Evolutionary conservation across 805 yeast genomes (phyloP).

Genomic region (Pichia nakasei): DNA sequence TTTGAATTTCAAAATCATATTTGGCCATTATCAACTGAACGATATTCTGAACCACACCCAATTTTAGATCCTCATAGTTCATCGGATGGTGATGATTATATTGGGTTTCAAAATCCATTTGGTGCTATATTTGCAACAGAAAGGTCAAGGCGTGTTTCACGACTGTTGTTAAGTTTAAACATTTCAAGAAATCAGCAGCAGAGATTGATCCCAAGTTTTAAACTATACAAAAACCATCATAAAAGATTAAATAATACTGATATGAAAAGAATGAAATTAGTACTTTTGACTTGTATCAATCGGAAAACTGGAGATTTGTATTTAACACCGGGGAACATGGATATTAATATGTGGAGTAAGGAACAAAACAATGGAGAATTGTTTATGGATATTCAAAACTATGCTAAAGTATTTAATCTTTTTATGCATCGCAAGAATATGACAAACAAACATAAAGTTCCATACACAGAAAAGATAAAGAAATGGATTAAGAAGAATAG

Average conservation of each 20-base stretch:
- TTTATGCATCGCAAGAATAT: conserved; percentile 6
- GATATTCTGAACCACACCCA: conserved; percentile 2
- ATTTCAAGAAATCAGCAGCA: conserved; percentile 20
- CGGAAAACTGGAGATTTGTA: conserved; percentile 28
- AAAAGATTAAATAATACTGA: not conserved
- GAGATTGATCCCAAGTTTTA: conserved; percentile 19
- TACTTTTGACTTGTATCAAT: conserved; percentile 22
- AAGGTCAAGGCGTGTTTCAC: conserved; percentile 23
- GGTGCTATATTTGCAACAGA: conserved; percentile 24
- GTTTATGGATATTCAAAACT: conserved; percentile 23
- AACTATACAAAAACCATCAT: conserved; percentile 16
- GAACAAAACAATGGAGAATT: conserved; percentile 27
- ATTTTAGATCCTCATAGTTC: conserved; percentile 1
- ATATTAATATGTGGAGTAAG: conserved; percentile 26
- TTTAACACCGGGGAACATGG: conserved; percentile 27
- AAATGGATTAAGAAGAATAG: conserved; percentile 9
- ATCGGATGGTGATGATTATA: conserved; percentile 11
- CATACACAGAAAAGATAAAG: conserved; percentile 2
- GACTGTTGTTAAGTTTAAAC: conserved; percentile 21
- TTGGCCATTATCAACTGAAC: conserved; percentile 6
- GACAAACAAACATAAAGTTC: not conserved
- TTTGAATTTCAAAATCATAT: not conserved
- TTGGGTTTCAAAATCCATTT: conserved; percentile 18
- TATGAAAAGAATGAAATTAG: conserved; percentile 14
- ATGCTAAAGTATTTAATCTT: conserved; percentile 16